phyloP scores from a whole-genome alignment of 352 stramenopile species.

The Salisapilia sapeloensis region DNA sequence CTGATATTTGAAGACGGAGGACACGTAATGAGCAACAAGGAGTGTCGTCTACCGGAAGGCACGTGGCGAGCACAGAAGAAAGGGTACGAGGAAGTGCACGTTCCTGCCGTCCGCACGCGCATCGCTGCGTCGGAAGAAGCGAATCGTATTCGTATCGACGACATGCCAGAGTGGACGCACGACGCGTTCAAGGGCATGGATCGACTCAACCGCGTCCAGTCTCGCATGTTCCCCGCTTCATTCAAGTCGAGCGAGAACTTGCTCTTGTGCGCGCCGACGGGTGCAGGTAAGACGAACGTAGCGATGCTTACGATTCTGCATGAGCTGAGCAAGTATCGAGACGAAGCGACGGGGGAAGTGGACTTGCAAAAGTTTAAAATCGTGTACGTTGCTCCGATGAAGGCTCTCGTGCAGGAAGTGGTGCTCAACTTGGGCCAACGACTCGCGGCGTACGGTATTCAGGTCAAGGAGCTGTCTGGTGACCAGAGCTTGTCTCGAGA shows the following conservation, averaged over 20 bases:
- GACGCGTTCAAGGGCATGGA: conserved; percentile 94
- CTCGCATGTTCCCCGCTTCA: conserved; percentile 88
- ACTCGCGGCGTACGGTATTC: conserved; percentile 88
- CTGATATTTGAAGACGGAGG: conserved; percentile 91
- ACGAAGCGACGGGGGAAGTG: conserved; percentile 70
- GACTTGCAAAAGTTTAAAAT: conserved; percentile 98
- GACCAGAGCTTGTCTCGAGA: conserved; percentile 96
- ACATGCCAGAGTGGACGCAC: conserved; percentile 92
- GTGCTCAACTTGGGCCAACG: conserved; percentile 95
- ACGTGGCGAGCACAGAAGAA: conserved; percentile 97
- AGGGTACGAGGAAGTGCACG: conserved; percentile 97
- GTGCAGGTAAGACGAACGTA: conserved; percentile 98
- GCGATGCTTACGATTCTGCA: conserved; percentile 98
- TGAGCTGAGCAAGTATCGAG: conserved; percentile 89
- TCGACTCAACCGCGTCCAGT: conserved; percentile 98
- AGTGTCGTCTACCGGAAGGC: conserved; percentile 90
- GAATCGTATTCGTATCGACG: conserved; percentile 75
- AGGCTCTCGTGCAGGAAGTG: conserved; percentile 98
- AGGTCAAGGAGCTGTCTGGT: conserved; percentile 94
- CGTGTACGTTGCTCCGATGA: conserved; percentile 99
- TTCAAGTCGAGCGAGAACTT: conserved; percentile 94
- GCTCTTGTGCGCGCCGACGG: conserved; percentile 97
- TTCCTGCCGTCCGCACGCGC: conserved; percentile 89
- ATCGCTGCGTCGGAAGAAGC: conserved; percentile 55
- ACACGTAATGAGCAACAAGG: conserved; percentile 98